phyloP scores from a whole-genome alignment of 352 stramenopile species.

The Phytophthora capsici region DNA sequence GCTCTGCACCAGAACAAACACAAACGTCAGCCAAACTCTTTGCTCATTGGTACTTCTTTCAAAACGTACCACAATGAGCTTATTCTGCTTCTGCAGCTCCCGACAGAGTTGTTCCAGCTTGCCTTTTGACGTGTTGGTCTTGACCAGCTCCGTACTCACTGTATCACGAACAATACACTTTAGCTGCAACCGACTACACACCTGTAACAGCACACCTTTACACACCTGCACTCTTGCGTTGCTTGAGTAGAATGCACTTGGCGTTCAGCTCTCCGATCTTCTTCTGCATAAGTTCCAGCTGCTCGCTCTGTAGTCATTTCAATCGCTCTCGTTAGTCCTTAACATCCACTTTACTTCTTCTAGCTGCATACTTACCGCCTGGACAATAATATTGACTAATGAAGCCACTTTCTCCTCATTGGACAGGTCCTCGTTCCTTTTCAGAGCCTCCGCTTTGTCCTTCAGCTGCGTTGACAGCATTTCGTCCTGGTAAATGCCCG shows the following conservation, averaged over 20 bases:
- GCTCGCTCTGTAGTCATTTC: constrained; percentile 47
- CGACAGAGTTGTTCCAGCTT: constrained; percentile 89
- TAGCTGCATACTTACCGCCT: constrained; percentile 43
- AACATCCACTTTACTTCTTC: background rate
- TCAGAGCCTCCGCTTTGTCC: constrained; percentile 43
- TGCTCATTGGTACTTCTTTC: background rate
- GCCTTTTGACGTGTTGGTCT: constrained; percentile 65
- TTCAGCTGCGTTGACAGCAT: constrained; percentile 42
- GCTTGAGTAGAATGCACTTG: constrained; percentile 79
- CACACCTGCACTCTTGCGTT: constrained; percentile 70
- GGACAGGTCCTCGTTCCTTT: constrained; percentile 42
- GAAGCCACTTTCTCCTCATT: constrained; percentile 54
- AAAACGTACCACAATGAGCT: constrained; percentile 70
- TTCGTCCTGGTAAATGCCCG: constrained; percentile 79
- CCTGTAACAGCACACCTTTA: background rate
- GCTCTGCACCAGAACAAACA: constrained; percentile 30
- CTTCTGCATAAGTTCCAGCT: constrained; percentile 70
- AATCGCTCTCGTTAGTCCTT: constrained; percentile 1
- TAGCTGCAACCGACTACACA: background rate
- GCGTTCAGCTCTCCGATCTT: constrained; percentile 86
- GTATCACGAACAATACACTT: constrained; percentile 7
- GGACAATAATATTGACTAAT: constrained; percentile 46
- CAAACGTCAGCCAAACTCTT: background rate
- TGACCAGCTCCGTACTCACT: constrained; percentile 71
- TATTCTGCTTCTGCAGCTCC: constrained; percentile 90